These are phyloP conservation scores for Penicillium paxilli DNA, from an alignment of 495 filamentous ascomycete species.

Conservation along the genomic window DNA sequence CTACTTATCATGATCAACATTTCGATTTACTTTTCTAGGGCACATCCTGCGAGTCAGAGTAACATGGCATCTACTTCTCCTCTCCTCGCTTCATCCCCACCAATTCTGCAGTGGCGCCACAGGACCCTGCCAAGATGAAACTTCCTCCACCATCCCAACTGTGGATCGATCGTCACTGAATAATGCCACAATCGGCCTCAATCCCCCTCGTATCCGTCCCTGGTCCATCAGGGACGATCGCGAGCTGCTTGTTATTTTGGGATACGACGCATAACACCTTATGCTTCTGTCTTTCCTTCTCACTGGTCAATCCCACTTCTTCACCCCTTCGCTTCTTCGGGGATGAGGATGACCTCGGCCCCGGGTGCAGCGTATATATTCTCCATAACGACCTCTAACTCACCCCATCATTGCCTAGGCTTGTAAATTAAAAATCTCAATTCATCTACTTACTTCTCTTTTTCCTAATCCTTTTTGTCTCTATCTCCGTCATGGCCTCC, in stretches of 20 bases:
- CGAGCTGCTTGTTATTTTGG: conserved; percentile 17
- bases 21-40: neutral
- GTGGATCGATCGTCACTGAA: conserved; percentile 10
- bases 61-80: too few species aligned
- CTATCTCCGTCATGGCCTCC: neutral
- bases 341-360: too few species aligned
- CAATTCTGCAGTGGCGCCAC: conserved; percentile 6
- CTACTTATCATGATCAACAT: too few species aligned
- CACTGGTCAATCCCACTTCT: too few species aligned
- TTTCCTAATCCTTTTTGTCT: neutral
- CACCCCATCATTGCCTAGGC: too few species aligned
- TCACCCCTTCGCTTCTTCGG: too few species aligned
- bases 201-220: conserved; percentile 8
- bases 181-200: neutral
- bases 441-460: neutral
- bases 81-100: neutral
- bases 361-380: too few species aligned
- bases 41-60: neutral
- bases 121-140: conserved; percentile 3
- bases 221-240: neutral
- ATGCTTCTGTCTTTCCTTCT: neutral
- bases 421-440: too few species aligned
- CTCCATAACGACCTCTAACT: too few species aligned
- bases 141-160: neutral
- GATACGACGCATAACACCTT: conserved; percentile 33